Evolutionary conservation across 805 yeast genomes (phyloP), one percentile per base, ranked within the genome.

Genomic region (Ogataea wickerhamii): DNA sequence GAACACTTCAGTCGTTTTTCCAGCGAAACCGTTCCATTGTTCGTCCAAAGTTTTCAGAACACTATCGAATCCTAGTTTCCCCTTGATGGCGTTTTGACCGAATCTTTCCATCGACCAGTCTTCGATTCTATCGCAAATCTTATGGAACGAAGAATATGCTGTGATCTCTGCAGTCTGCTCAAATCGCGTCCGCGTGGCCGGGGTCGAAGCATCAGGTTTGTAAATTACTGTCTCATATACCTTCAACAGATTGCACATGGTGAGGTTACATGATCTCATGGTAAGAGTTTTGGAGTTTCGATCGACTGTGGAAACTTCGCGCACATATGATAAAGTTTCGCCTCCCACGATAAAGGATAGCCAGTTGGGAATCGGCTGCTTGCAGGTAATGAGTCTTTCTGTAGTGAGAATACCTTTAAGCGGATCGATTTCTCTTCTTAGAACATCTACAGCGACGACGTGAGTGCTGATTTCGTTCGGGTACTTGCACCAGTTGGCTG

Each of bases 401-500:
- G 96, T 83, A 14, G 81, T 71, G 28, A 91, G 67, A 3, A 75
- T 67, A 4, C 73, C 72, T 1, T 74, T 71, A 6, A 59, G 63
- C 1, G 70, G 63, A 49, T 78, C 74, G 16, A 87, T 55, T 51
- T 81, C 87, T 46, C 98, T 71, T 42, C 83, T 70, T 22, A 91
- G 62, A 1, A 87, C 87, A 58, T 91, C 98, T 14, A 93, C 98
- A 1, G 93, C 93, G 20, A 87, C 82, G 7, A 91, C 98, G 61
- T 91, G 98, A 0, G 95, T 76, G 6, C 96, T 80, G 41, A 82
- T 71, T 51, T 88, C 95, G 58, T 93, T 91, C n/a, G 98, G 98
- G 63, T 91, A 91, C 52, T 91, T 91, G 48, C 76, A 79, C 98
- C 98, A 91, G 63, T 89, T 88, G 36, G 98, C 97, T 2, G 95